Evolutionary conservation across 2,329 filamentous ascomycete species (phyloP).

Genomic region (Chaetomiaceae sp.): DNA sequence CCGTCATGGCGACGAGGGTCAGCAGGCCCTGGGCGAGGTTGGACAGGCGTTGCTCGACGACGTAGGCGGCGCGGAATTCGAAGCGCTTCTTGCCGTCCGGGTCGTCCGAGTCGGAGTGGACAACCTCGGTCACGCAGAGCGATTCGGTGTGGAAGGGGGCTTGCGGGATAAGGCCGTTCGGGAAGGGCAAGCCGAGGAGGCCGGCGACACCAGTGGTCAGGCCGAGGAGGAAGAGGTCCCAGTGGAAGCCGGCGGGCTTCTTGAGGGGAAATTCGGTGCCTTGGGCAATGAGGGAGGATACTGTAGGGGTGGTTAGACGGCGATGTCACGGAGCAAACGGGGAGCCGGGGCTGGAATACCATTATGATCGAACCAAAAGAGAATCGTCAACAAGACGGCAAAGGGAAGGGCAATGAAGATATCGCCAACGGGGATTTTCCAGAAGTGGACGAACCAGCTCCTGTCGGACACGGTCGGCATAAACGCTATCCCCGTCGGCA

Average conservation of each 20-base stretch:
- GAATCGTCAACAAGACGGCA: constrained; percentile 72
- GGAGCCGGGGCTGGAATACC: constrained; percentile 41
- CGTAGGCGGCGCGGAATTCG: constrained; percentile 49
- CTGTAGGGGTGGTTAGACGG: constrained; percentile 35
- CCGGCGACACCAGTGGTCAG: constrained; percentile 72
- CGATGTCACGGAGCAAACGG: neutral
- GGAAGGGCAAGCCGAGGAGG: constrained; percentile 71
- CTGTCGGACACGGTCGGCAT: constrained; percentile 64
- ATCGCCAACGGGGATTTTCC: constrained; percentile 67
- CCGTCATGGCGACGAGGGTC: constrained; percentile 73
- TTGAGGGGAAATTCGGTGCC: constrained; percentile 76
- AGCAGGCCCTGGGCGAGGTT: constrained; percentile 74
- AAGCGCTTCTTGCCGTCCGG: constrained; percentile 36
- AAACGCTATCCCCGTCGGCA: constrained; percentile 75
- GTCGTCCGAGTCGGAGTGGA: constrained; percentile 39
- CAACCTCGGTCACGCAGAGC: constrained; percentile 63
- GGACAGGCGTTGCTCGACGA: constrained; percentile 74
- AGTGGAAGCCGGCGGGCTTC: constrained; percentile 80
- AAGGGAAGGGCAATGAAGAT: constrained; percentile 86
- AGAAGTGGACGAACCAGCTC: constrained; percentile 75
- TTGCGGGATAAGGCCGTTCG: constrained; percentile 79
- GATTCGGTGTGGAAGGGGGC: constrained; percentile 78
- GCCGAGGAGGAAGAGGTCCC: constrained; percentile 78
- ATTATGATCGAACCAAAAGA: constrained; percentile 91
- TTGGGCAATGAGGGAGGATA: constrained; percentile 77